Evolutionary conservation across 257 asterid genomes (phyloP).

Genomic region (Solanum peruvianum): DNA sequence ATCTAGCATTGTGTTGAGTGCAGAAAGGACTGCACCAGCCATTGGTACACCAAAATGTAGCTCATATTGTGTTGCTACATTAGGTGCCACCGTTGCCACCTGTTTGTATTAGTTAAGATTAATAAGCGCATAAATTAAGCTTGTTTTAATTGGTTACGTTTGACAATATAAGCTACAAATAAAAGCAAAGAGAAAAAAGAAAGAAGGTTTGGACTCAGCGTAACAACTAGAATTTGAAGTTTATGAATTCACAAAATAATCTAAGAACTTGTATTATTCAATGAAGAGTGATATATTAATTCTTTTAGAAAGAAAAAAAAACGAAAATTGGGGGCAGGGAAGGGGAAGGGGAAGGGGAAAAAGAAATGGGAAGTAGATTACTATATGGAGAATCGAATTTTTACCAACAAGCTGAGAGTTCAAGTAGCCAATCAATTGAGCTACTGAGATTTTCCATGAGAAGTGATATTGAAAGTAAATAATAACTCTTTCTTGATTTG

Average conservation of each 20-base stretch:
- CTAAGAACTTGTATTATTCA: no score
- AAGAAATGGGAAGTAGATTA: no score
- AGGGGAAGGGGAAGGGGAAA: no score
- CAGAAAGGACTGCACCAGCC: constrained; percentile 54
- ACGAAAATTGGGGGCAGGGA: no score
- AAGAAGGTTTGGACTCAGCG: neutral
- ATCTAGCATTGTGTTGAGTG: constrained; percentile 37
- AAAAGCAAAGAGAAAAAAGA: neutral
- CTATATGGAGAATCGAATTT: no score
- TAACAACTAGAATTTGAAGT: neutral
- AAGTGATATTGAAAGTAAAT: no score
- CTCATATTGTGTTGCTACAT: constrained; percentile 54
- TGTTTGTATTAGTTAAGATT: neutral
- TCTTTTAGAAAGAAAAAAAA: no score
- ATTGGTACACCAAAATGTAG: constrained; percentile 62
- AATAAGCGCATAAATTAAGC: neutral
- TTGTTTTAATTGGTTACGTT: neutral
- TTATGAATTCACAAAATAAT: neutral
- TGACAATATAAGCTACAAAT: neutral
- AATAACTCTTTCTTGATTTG: neutral
- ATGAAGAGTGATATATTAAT: no score
- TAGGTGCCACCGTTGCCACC: constrained; percentile 64
- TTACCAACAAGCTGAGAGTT: no score
- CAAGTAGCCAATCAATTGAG: no score
- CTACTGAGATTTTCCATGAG: no score